These are phyloP conservation scores for Tetrapisispora iriomotensis DNA, from an alignment of 805 yeast genomes.

Conservation along the genomic window DNA sequence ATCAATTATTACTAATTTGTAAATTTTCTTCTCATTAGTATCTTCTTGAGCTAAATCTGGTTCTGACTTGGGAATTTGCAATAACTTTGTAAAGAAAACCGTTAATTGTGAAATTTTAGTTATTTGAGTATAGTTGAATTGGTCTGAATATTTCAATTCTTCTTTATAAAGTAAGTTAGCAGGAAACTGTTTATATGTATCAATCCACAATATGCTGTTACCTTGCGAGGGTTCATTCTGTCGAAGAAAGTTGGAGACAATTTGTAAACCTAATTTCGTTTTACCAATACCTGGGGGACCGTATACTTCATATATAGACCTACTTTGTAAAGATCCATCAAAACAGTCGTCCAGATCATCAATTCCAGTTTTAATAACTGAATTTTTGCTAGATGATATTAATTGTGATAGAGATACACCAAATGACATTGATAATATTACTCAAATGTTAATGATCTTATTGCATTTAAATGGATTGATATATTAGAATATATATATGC, in stretches of 20 bases:
- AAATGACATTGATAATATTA: slow-evolving; percentile 17
- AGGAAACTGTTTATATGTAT: slow-evolving; percentile 14
- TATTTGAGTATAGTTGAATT: slow-evolving; percentile 8
- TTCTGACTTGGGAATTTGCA: background rate
- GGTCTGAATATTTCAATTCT: background rate
- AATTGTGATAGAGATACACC: slow-evolving; percentile 29
- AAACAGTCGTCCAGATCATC: slow-evolving; percentile 15
- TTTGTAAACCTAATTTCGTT: slow-evolving; percentile 17
- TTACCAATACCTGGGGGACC: slow-evolving; percentile 30
- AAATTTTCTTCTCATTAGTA: slow-evolving; percentile 4
- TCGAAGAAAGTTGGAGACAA: slow-evolving; percentile 8
- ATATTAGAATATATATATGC: too few relatives aligned
- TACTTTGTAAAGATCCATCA: slow-evolving; percentile 20
- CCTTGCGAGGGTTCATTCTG: slow-evolving; percentile 2
- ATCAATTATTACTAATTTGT: slow-evolving; percentile 20
- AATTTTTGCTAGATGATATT: slow-evolving; percentile 16
- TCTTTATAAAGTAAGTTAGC: too few relatives aligned
- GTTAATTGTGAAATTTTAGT: slow-evolving; percentile 20
- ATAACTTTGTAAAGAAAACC: slow-evolving; percentile 16
- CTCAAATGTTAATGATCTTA: background rate
- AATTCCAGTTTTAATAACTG: slow-evolving; percentile 17
- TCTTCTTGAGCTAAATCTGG: background rate
- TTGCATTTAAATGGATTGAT: too few relatives aligned
- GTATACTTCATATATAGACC: slow-evolving; percentile 26
- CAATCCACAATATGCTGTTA: slow-evolving; percentile 23